A percentile compares a stretch with the other conserved stretches of the same genome.
These are phyloP conservation scores for Fusarium foetens DNA, from an alignment of 2,329 filamentous ascomycete genomes.

Conservation along the genomic window DNA sequence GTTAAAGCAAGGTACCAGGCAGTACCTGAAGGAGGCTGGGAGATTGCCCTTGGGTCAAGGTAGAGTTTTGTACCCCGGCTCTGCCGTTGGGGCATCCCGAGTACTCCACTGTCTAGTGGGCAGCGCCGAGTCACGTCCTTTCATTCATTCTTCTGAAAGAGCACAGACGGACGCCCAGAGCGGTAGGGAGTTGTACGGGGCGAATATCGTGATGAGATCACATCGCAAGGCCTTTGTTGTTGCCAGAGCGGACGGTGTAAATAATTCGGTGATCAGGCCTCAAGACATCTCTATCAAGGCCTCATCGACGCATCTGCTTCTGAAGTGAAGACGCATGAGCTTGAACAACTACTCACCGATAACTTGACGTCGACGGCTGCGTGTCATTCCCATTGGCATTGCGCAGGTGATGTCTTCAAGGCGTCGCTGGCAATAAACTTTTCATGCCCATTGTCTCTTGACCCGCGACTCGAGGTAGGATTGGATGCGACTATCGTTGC, in stretches of 20 bases:
- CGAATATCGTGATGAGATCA: neutral
- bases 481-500: neutral
- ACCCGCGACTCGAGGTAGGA: conserved; percentile 10
- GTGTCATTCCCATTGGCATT: conserved; percentile 1
- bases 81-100: conserved; percentile 26
- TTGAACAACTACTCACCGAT: conserved; percentile 17
- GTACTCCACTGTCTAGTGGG: conserved; percentile 40
- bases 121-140: conserved; percentile 41
- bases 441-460: conserved; percentile 11
- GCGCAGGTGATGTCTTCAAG: conserved; percentile 25
- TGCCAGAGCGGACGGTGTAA: neutral
- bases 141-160: conserved; percentile 25
- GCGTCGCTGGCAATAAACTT: conserved; percentile 16
- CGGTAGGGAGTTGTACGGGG: neutral
- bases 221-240: conserved; percentile 7
- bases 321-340: neutral
- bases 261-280: conserved; percentile 3
- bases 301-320: neutral
- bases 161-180: conserved; percentile 30
- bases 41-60: conserved; percentile 38
- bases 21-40: conserved; percentile 41
- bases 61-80: conserved; percentile 39
- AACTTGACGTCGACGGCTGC: conserved; percentile 28
- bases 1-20: conserved; percentile 11
- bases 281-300: neutral